phyloP scores from a whole-genome alignment of 257 asterid species.

The Lantana camara region DNA sequence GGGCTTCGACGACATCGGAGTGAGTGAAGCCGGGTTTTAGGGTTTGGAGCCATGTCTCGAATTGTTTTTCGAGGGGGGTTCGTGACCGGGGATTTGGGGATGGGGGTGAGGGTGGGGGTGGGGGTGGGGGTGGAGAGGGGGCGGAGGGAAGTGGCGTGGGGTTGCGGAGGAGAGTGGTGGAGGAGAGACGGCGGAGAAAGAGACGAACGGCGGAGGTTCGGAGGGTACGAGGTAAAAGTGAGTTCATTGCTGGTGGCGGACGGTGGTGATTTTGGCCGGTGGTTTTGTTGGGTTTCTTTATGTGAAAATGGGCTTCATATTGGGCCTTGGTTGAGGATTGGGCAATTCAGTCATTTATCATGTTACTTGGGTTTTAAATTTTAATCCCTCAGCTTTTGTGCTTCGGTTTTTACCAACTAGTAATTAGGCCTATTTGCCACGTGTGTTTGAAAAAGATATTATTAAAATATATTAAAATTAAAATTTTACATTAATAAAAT shows the following conservation, averaged over 20 bases:
- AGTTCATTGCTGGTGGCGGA: too few species aligned
- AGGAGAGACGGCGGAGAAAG: constrained; percentile 39
- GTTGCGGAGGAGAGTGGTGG: constrained; percentile 37
- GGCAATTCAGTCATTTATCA: too few species aligned
- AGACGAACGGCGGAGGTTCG: constrained; percentile 39
- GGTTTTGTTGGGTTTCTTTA: background rate
- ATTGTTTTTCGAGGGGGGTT: constrained; percentile 71
- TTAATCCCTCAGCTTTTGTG: too few species aligned
- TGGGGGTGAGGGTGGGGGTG: constrained; percentile 29
- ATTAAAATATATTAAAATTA: too few species aligned
- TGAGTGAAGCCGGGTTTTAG: constrained; percentile 87
- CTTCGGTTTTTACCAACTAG: too few species aligned
- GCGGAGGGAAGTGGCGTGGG: constrained; percentile 26
- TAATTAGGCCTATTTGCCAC: too few species aligned
- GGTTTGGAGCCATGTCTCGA: constrained; percentile 73
- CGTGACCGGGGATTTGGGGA: constrained; percentile 48
- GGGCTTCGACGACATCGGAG: constrained; percentile 66
- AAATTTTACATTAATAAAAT: too few species aligned
- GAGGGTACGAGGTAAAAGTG: too few species aligned
- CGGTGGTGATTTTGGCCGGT: constrained; percentile 26
- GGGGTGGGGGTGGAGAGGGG: constrained; percentile 21
- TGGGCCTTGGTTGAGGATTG: too few species aligned
- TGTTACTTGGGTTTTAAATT: too few species aligned
- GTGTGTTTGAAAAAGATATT: too few species aligned
- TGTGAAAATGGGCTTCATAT: background rate